Percentiles rank a stretch among this genome's conserved stretches.
Evolutionary conservation across 1,284 basidiomycete genomes (phyloP).

Genomic region (Microbotryum lychnidis-dioicae): DNA sequence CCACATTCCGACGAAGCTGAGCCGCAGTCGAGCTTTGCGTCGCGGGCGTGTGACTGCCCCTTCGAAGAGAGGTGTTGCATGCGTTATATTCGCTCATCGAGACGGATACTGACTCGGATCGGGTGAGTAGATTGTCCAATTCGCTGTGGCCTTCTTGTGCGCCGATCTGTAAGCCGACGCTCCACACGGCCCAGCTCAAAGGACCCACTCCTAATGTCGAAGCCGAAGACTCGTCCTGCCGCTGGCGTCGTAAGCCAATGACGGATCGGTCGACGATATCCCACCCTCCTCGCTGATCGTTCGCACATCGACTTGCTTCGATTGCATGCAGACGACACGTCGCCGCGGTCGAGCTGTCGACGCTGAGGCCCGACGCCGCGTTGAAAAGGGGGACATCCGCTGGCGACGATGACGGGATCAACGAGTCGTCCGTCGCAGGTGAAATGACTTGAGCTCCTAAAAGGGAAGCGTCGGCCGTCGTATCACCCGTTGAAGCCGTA

Average conservation of each 20-base stretch:
- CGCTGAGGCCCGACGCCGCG: conserved; percentile 3
- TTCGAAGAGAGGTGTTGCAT: background rate
- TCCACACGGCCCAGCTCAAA: conserved; percentile 19
- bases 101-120: background rate
- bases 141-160: conserved; percentile 6
- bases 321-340: conserved; percentile 40
- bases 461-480: background rate
- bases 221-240: conserved; percentile 19
- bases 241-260: conserved; percentile 56
- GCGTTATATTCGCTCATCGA: background rate
- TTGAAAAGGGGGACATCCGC: conserved; percentile 4
- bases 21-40: background rate
- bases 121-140: conserved; percentile 3
- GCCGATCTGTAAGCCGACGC: background rate
- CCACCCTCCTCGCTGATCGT: conserved; percentile 65
- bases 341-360: background rate
- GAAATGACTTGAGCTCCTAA: background rate
- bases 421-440: conserved; percentile 57
- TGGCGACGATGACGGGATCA: conserved; percentile 3
- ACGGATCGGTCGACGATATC: conserved; percentile 49
- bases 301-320: conserved; percentile 50
- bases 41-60: background rate
- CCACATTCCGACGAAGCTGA: background rate
- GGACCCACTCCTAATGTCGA: background rate
- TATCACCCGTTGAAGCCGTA: conserved; percentile 11